phyloP scores from a whole-genome alignment of 768 basidiomycete genomes.

The Fibroporia radiculosa region DNA sequence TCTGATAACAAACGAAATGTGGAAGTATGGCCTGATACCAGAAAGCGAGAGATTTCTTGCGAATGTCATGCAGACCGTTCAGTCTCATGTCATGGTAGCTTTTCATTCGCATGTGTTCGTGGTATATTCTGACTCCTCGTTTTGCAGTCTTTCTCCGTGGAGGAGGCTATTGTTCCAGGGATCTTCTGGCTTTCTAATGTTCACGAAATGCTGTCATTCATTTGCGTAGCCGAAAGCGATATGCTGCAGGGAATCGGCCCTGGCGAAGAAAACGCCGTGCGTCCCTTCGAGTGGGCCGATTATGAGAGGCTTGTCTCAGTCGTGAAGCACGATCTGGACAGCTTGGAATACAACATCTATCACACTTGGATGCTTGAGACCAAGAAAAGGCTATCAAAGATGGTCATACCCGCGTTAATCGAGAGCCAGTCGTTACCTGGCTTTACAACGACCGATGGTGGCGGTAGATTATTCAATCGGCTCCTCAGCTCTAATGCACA shows the following conservation, averaged over 20 bases:
- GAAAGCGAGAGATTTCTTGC: constrained; percentile 98
- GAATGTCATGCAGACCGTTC: constrained; percentile 97
- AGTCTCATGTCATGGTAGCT: constrained; percentile 95
- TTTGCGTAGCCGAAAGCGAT: constrained; percentile 97
- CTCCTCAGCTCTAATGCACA: constrained; percentile 77
- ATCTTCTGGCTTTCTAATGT: constrained; percentile 99
- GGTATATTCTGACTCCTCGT: constrained; percentile 8
- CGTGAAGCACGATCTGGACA: constrained; percentile 97
- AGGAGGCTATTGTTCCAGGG: constrained; percentile 93
- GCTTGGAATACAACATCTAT: constrained; percentile 98
- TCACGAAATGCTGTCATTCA: constrained; percentile 98
- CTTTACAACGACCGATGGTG: constrained; percentile 92
- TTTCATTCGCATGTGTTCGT: constrained; percentile 2
- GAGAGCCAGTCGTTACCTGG: constrained; percentile 97
- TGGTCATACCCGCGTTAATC: constrained; percentile 98
- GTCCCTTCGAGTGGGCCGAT: constrained; percentile 93
- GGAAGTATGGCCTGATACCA: constrained; percentile 95
- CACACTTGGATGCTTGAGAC: constrained; percentile 99
- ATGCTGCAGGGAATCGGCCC: constrained; percentile 98
- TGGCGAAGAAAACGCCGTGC: constrained; percentile 85
- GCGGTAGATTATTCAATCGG: constrained; percentile 89
- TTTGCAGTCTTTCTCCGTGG: constrained; percentile 75
- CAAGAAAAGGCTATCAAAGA: constrained; percentile 92
- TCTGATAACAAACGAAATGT: constrained; percentile 99
- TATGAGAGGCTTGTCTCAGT: constrained; percentile 96